Percentiles rank a stretch among this genome's conserved stretches.
Conservation (phyloP, 257 asterid species). For the Plantago major region DNA sequence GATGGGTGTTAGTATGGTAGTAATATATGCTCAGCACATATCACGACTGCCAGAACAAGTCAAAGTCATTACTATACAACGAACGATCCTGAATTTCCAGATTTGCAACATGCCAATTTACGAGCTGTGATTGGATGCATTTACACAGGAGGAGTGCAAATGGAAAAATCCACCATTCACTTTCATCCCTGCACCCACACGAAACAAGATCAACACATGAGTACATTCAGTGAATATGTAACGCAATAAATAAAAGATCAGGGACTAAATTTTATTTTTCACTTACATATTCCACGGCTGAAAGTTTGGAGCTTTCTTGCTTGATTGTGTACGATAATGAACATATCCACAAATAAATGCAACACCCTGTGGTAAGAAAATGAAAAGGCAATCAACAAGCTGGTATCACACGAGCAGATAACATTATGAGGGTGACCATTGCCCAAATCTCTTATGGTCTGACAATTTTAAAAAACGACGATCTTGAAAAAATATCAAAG, state of each 20-base stretch:
- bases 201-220: slow-evolving; percentile 10
- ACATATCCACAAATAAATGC: slow-evolving; percentile 80
- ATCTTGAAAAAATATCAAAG: too few relatives aligned
- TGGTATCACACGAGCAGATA: not conserved
- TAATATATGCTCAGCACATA: slow-evolving; percentile 22
- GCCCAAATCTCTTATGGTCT: not conserved
- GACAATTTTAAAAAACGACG: not conserved
- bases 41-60: slow-evolving; percentile 91
- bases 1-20: slow-evolving; percentile 54
- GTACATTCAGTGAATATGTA: not conserved
- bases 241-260: not conserved
- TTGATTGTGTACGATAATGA: slow-evolving; percentile 61
- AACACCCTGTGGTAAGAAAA: slow-evolving; percentile 48
- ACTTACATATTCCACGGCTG: slow-evolving; percentile 98
- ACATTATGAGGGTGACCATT: not conserved
- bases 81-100: slow-evolving; percentile 95
- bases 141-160: slow-evolving; percentile 76
- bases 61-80: slow-evolving; percentile 85
- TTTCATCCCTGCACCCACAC: slow-evolving; percentile 76
- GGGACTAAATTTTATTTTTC: not conserved
- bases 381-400: slow-evolving; percentile 16
- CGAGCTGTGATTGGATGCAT: slow-evolving; percentile 80
- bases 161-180: slow-evolving; percentile 99
- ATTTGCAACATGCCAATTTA: slow-evolving; percentile 91
- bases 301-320: slow-evolving; percentile 59